phyloP scores from a whole-genome alignment of 495 filamentous ascomycete genomes.

The Podospora pseudopauciseta region DNA sequence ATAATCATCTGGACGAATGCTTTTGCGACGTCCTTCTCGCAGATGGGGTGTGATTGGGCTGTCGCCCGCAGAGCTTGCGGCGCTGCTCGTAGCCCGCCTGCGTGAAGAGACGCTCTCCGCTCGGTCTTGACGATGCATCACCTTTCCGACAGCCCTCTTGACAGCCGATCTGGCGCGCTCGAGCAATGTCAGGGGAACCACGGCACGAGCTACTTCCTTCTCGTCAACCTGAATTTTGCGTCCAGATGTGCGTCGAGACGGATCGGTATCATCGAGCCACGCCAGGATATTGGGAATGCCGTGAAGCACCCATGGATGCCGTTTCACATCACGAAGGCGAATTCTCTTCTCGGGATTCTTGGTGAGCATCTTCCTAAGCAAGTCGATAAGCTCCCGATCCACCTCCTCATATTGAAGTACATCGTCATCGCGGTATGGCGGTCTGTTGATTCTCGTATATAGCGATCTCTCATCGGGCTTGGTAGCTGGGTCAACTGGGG shows the following conservation, averaged over 20 bases:
- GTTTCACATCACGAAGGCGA: slow-evolving; percentile 86
- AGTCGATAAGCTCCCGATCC: slow-evolving; percentile 73
- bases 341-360: slow-evolving; percentile 90
- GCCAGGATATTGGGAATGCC: slow-evolving; percentile 68
- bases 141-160: slow-evolving; percentile 61
- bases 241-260: slow-evolving; percentile 71
- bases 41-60: slow-evolving; percentile 37
- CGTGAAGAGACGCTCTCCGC: slow-evolving; percentile 52
- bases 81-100: slow-evolving; percentile 55
- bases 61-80: slow-evolving; percentile 51
- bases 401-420: slow-evolving; percentile 82
- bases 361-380: slow-evolving; percentile 74
- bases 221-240: slow-evolving; percentile 90
- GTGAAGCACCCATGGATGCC: slow-evolving; percentile 89
- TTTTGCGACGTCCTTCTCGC: slow-evolving; percentile 58
- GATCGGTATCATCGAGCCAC: slow-evolving; percentile 95
- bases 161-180: slow-evolving; percentile 67
- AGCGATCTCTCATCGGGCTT: slow-evolving; percentile 46
- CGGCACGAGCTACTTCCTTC: slow-evolving; percentile 82
- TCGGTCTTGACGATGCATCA: slow-evolving; percentile 57
- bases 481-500: slow-evolving; percentile 63
- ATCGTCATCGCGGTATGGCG: slow-evolving; percentile 55
- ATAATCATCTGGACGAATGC: slow-evolving; percentile 70
- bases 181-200: slow-evolving; percentile 82
- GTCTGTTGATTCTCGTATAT: slow-evolving; percentile 52